Conservation (phyloP, 257 asterid species). For the Leptodermis oblonga region DNA sequence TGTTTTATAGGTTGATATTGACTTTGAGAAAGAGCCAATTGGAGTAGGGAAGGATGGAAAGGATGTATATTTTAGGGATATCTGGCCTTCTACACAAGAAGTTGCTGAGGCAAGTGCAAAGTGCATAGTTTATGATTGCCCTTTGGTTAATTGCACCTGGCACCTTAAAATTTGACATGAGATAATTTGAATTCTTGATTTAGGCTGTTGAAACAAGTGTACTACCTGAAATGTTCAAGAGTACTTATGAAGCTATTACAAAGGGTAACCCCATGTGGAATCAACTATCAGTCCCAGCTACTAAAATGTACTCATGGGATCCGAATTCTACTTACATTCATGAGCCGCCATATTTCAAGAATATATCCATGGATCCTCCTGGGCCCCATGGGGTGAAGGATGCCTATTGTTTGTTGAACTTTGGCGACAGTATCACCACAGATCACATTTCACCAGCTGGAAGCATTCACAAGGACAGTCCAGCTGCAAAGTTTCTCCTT, state of each 20-base stretch:
- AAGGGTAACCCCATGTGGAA: slow-evolving; percentile 92
- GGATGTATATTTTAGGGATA: slow-evolving; percentile 76
- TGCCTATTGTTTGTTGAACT: slow-evolving; percentile 89
- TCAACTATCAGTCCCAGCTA: slow-evolving; percentile 55
- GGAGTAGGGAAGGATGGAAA: slow-evolving; percentile 85
- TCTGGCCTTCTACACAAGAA: slow-evolving; percentile 95
- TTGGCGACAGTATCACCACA: slow-evolving; percentile 90
- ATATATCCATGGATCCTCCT: slow-evolving; percentile 91
- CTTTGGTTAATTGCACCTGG: slow-evolving; percentile 12
- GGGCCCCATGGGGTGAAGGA: slow-evolving; percentile 92
- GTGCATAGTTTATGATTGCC: slow-evolving; percentile 10
- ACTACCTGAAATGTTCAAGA: slow-evolving; percentile 87
- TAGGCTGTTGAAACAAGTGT: slow-evolving; percentile 91
- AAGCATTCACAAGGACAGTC: slow-evolving; percentile 89
- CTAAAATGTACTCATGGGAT: slow-evolving; percentile 84
- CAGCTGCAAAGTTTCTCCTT: slow-evolving; percentile 76
- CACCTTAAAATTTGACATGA: neutral
- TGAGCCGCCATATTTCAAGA: slow-evolving; percentile 91
- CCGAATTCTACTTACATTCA: slow-evolving; percentile 84
- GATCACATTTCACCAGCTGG: slow-evolving; percentile 99
- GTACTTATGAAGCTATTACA: slow-evolving; percentile 83
- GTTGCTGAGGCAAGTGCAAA: slow-evolving; percentile 61
- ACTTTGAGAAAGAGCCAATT: slow-evolving; percentile 90
- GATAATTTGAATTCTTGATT: slow-evolving; percentile 13
- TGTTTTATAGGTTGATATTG: slow-evolving; percentile 72